Percentiles rank a stretch among this genome's conserved stretches.
Conservation (phyloP, 2,329 filamentous ascomycete species). For the Aspergillus sp. region DNA sequence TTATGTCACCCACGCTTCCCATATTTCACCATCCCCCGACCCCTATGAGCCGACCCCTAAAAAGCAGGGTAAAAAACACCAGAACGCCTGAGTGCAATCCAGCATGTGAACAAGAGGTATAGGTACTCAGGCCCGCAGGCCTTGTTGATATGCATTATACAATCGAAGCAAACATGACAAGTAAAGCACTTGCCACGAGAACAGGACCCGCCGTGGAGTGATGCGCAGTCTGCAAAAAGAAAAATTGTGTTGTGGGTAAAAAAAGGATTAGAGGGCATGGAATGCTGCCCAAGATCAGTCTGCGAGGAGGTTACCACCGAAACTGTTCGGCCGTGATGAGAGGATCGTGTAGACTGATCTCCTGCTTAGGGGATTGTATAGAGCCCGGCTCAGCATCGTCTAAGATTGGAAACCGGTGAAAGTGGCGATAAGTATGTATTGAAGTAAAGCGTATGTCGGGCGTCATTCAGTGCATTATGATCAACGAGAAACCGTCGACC, state of each 20-base stretch:
- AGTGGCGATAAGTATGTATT: neutral
- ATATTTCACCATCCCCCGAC: constrained; percentile 4
- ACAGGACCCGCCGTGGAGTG: neutral
- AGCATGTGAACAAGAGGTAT: neutral
- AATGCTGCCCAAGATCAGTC: no score
- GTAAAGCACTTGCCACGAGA: neutral
- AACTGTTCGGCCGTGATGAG: no score
- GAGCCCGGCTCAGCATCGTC: no score
- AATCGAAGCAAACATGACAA: neutral
- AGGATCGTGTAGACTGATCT: no score
- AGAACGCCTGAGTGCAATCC: constrained; percentile 11
- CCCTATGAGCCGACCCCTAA: neutral
- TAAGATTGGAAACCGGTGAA: neutral
- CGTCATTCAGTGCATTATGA: constrained; percentile 63
- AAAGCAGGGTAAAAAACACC: constrained; percentile 5
- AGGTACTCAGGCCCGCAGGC: no score
- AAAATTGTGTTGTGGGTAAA: neutral
- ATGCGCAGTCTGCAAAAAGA: neutral
- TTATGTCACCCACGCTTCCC: constrained; percentile 8
- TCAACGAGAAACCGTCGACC: constrained; percentile 81
- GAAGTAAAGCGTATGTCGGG: neutral
- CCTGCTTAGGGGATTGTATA: no score
- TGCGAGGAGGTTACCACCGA: no score
- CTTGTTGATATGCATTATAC: neutral
- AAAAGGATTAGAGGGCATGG: no score